Evolutionary conservation across 306 rosid species (phyloP).

Genomic region (Cajanus cajan): DNA sequence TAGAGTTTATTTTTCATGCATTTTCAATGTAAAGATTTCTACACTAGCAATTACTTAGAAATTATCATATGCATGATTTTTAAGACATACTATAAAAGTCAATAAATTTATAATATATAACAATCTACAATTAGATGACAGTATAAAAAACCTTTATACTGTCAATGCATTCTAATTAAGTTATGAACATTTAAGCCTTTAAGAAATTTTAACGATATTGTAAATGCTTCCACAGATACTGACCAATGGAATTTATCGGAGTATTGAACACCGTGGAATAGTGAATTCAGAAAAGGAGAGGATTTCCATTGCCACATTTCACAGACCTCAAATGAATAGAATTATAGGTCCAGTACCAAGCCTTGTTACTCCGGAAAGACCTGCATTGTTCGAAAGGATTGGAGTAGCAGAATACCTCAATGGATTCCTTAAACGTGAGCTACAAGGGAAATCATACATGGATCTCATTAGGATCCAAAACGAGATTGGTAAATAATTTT

Average conservation of each 20-base stretch:
- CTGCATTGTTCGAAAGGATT: conserved; percentile 17
- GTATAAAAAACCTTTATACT: too few relatives aligned
- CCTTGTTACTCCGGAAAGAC: conserved; percentile 29
- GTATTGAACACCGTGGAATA: conserved; percentile 31
- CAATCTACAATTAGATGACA: too few relatives aligned
- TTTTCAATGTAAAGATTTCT: background rate
- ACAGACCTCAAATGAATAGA: background rate
- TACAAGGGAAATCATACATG: conserved; percentile 30
- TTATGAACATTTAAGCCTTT: background rate
- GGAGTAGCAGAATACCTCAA: conserved; percentile 25
- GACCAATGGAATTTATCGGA: conserved; percentile 36
- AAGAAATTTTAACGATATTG: background rate
- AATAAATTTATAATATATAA: too few relatives aligned
- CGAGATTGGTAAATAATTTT: background rate
- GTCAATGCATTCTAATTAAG: background rate
- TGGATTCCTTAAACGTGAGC: conserved; percentile 14
- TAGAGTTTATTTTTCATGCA: background rate
- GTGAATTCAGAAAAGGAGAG: conserved; percentile 29
- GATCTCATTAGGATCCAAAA: conserved; percentile 27
- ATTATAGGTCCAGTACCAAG: conserved; percentile 1
- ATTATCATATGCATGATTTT: background rate
- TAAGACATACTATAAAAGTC: too few relatives aligned
- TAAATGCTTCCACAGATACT: conserved; percentile 23
- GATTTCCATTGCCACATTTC: conserved; percentile 34
- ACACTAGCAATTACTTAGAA: background rate